Evolutionary conservation across 768 basidiomycete species (phyloP).

Genomic region (Termitomyces sp.): DNA sequence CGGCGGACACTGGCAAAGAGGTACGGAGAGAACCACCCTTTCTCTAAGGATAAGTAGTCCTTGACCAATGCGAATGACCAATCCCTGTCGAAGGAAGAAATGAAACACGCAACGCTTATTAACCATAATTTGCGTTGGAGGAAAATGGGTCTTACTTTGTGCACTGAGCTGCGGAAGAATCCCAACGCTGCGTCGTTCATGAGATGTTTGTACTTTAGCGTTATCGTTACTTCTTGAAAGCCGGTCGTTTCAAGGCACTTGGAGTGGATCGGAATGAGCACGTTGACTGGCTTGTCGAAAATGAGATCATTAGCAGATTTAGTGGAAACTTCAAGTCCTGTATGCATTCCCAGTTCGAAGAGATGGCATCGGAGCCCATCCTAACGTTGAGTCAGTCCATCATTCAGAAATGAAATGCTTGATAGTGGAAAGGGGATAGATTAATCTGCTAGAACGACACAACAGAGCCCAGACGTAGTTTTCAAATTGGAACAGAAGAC

Average conservation of each 20-base stretch:
- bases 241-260: slow-evolving; percentile 52
- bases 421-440: not conserved
- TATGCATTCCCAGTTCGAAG: slow-evolving; percentile 52
- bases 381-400: slow-evolving; percentile 14
- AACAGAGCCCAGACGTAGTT: slow-evolving; percentile 1
- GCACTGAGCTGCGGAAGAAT: slow-evolving; percentile 58
- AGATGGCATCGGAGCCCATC: slow-evolving; percentile 55
- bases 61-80: slow-evolving; percentile 57
- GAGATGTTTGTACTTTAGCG: slow-evolving; percentile 48
- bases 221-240: slow-evolving; percentile 41
- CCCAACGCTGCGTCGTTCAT: slow-evolving; percentile 57
- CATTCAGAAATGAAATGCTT: not conserved
- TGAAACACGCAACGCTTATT: not conserved
- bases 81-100: slow-evolving; percentile 35
- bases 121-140: no score
- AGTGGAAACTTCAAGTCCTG: slow-evolving; percentile 48
- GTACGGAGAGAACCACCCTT: slow-evolving; percentile 69
- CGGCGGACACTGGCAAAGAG: slow-evolving; percentile 58
- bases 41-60: slow-evolving; percentile 59
- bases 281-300: slow-evolving; percentile 44
- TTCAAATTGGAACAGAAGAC: slow-evolving; percentile 10
- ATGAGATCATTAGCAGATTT: slow-evolving; percentile 52
- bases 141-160: slow-evolving; percentile 37
- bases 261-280: slow-evolving; percentile 39
- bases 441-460: not conserved